These are phyloP conservation scores for Lavandula angustifolia DNA, from an alignment of 257 asterid species.

Conservation along the genomic window DNA sequence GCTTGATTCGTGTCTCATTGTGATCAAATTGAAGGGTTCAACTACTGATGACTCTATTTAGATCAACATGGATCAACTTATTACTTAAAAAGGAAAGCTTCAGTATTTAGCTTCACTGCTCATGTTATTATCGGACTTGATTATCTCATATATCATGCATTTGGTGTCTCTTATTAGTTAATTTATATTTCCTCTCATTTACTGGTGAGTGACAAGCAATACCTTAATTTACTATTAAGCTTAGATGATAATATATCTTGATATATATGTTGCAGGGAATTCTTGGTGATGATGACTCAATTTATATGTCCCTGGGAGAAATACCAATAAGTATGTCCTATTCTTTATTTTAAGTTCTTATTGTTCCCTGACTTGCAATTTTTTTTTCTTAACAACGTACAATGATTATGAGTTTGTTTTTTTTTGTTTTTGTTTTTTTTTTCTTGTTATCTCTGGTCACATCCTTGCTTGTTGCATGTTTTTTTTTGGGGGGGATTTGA, in stretches of 20 bases:
- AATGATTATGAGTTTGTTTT: neutral
- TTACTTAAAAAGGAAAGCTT: neutral
- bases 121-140: conserved; percentile 17
- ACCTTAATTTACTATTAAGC: conserved; percentile 8
- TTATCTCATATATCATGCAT: conserved; percentile 20
- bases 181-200: neutral
- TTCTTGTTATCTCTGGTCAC: neutral
- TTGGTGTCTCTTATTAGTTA: conserved; percentile 6
- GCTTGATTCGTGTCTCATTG: conserved; percentile 13
- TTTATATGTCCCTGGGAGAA: conserved; percentile 91
- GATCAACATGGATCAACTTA: neutral
- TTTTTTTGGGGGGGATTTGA: neutral
- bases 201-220: conserved; percentile 1
- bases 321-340: conserved; percentile 78
- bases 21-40: conserved; percentile 6
- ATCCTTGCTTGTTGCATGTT: neutral
- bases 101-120: neutral
- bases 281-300: conserved; percentile 92
- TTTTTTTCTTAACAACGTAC: conserved; percentile 16
- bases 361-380: conserved; percentile 23
- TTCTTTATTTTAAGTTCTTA: conserved; percentile 20
- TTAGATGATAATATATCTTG: conserved; percentile 18
- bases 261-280: conserved; percentile 65
- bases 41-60: neutral
- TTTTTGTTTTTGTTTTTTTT: no score